Conservation (phyloP, 2,329 filamentous ascomycete species). For the Colletotrichum cordylinicola region DNA sequence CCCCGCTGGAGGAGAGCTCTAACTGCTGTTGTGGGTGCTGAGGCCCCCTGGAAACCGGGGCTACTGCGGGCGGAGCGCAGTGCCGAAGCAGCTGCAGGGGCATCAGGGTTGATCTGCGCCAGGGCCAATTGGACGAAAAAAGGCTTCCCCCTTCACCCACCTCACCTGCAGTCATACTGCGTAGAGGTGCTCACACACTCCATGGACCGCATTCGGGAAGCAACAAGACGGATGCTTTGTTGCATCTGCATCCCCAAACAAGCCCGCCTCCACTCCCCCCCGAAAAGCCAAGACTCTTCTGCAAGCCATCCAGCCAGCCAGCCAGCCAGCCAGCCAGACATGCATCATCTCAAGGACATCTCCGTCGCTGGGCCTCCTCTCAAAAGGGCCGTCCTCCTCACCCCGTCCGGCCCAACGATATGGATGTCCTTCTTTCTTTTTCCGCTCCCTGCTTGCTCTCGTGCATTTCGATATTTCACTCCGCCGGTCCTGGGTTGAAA, state of each 20-base stretch:
- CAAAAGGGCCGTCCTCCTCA: not conserved
- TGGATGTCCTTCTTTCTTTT: not conserved
- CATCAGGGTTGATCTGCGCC: constrained; percentile 10
- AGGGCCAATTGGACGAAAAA: not conserved
- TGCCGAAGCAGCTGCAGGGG: constrained; percentile 1
- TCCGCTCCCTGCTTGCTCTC: not conserved
- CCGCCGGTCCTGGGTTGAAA: not conserved
- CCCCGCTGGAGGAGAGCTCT: not conserved
- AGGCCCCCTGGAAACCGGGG: constrained; percentile 1
- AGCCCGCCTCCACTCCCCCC: not conserved
- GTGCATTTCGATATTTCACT: not conserved
- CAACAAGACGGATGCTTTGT: not conserved
- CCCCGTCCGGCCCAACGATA: not conserved
- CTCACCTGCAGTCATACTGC: too few species aligned
- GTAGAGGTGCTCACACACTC: too few species aligned
- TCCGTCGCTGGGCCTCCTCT: not conserved
- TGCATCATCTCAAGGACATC: not conserved
- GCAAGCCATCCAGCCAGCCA: not conserved
- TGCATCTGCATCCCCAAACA: not conserved
- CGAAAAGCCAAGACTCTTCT: not conserved
- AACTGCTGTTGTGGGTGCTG: not conserved
- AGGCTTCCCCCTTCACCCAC: too few species aligned
- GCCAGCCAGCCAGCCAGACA: not conserved
- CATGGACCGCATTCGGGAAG: not conserved
- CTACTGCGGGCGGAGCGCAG: not conserved